Base-by-base conservation (phyloP, 2,329 filamentous ascomycete genomes). In the Botrytis elliptica region DNA sequence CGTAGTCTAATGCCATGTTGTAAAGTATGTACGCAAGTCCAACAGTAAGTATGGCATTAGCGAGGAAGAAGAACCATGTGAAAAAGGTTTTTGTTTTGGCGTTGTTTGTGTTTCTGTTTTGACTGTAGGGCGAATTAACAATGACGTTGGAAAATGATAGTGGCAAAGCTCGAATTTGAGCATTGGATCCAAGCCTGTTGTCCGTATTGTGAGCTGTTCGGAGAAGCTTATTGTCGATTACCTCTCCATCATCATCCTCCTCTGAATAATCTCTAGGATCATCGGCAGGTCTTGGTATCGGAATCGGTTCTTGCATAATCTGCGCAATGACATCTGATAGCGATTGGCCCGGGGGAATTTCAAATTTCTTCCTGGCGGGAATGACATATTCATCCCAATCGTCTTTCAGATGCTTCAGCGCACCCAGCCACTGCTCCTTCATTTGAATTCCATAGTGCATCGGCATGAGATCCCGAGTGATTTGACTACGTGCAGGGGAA, bases 81-180 rank as follows among this genome's bases (percentile, higher is more conserved):
- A 55, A 55, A 9, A 63, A 42, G 22, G 36, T 40, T 40, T 40
- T 63, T 38, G 22, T 29, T n/a, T 36, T 38, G 10, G 36, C 6
- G 22, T 18, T 40, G 6, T 12, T 38, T 62, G 42, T 57, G 18
- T 36, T 40, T 42, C 44, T 59, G 18, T 44, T 70, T 57, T 44
- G 52, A 38, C 33, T 40, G 20, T 70, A 33, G 14, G 67, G 52
- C 3, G 52, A 59, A 60, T 70, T 70, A 20, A 70, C 49, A 25
- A 70, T 44, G 3, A 70, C 38, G 29, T 59, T 70, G 25, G 67
- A 70, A n/a, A 70, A 70, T 22, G 67, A 70, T 8, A 70, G 36
- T 29, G 36, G 52, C 22, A 25, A 25, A n/a, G 52, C 67, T 33
- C 67, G 49, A 29, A 59, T 42, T 20, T 29, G 36, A 18, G 60